These are phyloP conservation scores for Lachancea quebecensis DNA, from an alignment of 805 yeast genomes.

Conservation along the genomic window DNA sequence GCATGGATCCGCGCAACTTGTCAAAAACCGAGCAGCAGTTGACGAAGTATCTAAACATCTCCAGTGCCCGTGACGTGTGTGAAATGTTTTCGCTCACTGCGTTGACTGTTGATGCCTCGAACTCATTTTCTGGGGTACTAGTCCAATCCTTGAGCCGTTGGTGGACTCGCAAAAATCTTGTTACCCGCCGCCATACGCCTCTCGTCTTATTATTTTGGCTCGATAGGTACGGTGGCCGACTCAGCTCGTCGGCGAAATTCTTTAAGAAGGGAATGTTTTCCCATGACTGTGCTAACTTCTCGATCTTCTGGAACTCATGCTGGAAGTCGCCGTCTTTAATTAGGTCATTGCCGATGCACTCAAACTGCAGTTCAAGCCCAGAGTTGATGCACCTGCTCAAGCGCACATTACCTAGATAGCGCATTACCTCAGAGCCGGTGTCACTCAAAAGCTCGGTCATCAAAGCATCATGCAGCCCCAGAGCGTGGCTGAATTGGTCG, in stretches of 20 bases:
- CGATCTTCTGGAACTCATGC: conserved; percentile 5
- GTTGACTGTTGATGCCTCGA: neutral
- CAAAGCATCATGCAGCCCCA: neutral
- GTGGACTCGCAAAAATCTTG: conserved; percentile 4
- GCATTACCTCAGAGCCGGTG: conserved; percentile 2
- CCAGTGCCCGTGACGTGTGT: conserved; percentile 1
- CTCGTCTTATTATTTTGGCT: conserved; percentile 4
- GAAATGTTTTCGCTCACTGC: conserved; percentile 1
- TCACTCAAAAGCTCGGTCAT: conserved; percentile 1
- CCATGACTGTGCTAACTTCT: conserved; percentile 6
- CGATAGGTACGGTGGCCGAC: conserved; percentile 3
- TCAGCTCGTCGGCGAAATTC: conserved; percentile 2
- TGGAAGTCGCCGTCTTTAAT: conserved; percentile 3
- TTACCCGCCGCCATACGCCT: conserved; percentile 8
- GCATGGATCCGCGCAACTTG: conserved; percentile 2
- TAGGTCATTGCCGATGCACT: conserved; percentile 1
- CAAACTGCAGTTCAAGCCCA: conserved; percentile 6
- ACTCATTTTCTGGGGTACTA: neutral
- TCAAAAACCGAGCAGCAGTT: conserved; percentile 3
- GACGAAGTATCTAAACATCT: conserved; percentile 6
- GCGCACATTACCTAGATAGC: conserved; percentile 4
- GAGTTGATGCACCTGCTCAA: conserved; percentile 4
- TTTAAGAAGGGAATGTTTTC: conserved; percentile 1
- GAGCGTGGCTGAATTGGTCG: conserved; percentile 4
- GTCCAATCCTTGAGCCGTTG: neutral